phyloP scores from a whole-genome alignment of 228 moss, liverwort and hornwort species.

The Sphagnum fallax region DNA sequence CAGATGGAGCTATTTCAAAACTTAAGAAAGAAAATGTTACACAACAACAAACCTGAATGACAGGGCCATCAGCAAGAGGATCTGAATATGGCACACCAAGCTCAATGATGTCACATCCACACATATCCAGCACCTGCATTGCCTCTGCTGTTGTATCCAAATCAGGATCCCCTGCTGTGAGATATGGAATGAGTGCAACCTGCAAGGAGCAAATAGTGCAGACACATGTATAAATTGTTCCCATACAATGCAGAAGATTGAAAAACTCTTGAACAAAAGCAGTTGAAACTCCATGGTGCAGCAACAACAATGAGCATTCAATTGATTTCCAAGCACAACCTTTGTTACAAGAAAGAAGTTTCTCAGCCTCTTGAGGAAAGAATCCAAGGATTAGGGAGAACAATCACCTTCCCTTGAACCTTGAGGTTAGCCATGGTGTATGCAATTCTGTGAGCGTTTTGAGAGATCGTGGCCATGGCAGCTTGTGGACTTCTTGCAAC shows the following conservation, averaged over 20 bases:
- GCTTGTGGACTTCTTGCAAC: too few relatives aligned
- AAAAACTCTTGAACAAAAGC: too few relatives aligned
- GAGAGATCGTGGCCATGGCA: too few relatives aligned
- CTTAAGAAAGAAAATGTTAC: too few relatives aligned
- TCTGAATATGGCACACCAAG: conserved; percentile 83
- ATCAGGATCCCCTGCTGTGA: conserved; percentile 84
- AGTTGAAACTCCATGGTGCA: too few relatives aligned
- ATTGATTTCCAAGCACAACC: too few relatives aligned
- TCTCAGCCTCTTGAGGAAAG: too few relatives aligned
- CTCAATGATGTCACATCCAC: conserved; percentile 69
- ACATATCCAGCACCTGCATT: conserved; percentile 46
- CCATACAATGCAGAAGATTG: too few relatives aligned
- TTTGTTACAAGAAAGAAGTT: too few relatives aligned
- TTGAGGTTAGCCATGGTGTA: conserved; percentile 33
- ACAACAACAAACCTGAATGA: conserved; percentile 53
- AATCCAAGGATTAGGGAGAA: not conserved
- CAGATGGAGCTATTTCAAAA: too few relatives aligned
- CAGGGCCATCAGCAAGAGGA: conserved; percentile 82
- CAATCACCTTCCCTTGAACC: conserved; percentile 27
- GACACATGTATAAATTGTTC: too few relatives aligned
- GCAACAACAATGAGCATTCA: too few relatives aligned
- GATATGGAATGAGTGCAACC: conserved; percentile 74
- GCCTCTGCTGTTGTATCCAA: conserved; percentile 66
- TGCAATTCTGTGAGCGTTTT: conserved; percentile 17
- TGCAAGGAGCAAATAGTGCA: conserved; percentile 11